Percentiles rank a stretch among this genome's conserved stretches.
Conservation (phyloP, 495 filamentous ascomycete genomes). For the Trichoderma parareesei region DNA sequence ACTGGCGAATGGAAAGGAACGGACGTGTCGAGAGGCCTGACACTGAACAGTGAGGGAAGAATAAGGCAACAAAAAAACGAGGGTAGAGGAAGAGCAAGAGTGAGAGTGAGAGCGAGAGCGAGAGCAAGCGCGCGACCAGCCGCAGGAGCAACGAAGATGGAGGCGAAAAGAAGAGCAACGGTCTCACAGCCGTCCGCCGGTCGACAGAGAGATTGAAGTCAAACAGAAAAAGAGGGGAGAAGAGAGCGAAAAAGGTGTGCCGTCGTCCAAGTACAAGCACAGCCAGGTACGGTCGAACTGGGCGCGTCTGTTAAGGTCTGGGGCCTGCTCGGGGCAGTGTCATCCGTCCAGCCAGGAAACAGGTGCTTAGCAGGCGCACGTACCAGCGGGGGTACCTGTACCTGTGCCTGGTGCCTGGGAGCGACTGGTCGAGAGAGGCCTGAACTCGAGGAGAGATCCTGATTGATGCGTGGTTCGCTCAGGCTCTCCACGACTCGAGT, state of each 20-base stretch:
- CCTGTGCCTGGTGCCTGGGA: background rate
- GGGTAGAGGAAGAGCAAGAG: background rate
- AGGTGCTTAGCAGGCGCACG: too few species aligned
- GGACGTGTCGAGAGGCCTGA: background rate
- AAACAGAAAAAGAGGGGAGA: background rate
- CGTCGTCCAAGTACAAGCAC: background rate
- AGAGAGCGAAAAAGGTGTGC: background rate
- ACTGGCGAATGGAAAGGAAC: background rate
- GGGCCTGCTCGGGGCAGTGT: too few species aligned
- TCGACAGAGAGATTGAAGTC: conserved; percentile 1
- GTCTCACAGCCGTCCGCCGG: background rate
- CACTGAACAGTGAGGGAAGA: background rate
- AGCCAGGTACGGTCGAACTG: too few species aligned
- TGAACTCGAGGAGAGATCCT: too few species aligned
- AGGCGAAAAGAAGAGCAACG: background rate
- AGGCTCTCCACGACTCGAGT: background rate
- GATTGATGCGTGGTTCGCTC: background rate
- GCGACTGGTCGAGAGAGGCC: background rate
- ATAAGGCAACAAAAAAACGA: conserved; percentile 1
- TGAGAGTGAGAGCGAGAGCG: too few species aligned
- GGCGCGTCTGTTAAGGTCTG: too few species aligned
- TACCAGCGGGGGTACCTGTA: background rate
- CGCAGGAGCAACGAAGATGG: conserved; percentile 4
- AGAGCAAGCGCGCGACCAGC: conserved; percentile 1
- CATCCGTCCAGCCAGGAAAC: too few species aligned